Base-by-base conservation (phyloP, 2,329 filamentous ascomycete species). In the Alternaria angustiovoidea region DNA sequence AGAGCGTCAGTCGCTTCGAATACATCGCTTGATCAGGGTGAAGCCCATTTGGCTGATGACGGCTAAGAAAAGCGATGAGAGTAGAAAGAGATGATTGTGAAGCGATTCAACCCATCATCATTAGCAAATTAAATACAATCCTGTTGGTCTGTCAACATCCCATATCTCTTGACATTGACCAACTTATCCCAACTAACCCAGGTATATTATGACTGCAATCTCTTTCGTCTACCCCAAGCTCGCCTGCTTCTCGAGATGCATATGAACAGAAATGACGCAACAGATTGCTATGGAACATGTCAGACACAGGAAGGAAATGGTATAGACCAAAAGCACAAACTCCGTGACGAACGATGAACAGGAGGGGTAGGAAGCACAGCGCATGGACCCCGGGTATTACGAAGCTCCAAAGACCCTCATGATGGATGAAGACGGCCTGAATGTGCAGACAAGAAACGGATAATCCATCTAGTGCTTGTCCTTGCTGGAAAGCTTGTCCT, bases 401-500 rank as follows among this genome's bases (percentile, higher is more conserved):
- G 63, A 68, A 62, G 66, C 60, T 62, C 54, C 56, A 57, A 60
- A 59, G 58, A 59, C 54, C 41, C 54, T 42, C 30, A 3, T 43
- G 49, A 41, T 7, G 47, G 24, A 24, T 46, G 28, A 51, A 62
- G 56, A 58, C 52, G 58, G 61, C 57, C 57, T 43, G 18, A 61
- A 66, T 63, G 57, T 64, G 61, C 60, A 47, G 60, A 61, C 38
- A 51, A 54, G 44, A 46, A 47, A 51, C 56, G 38, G 32, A 36
- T 22, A 22, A 28, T 44, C 52, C 61, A 51, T 60, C 66, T 72
- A 73, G 58, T 69, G 55, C 59, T 75, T 74, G 64, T 69, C 60
- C 57, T 75, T 75, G 67, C 64, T 66, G 22, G 67, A 67, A 52
- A 84, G 73, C 78, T 82, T 83, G 58, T 83, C 81, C 79, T 83